Evolutionary conservation across 169 alveolate species (phyloP).

Genomic region (Plasmodium knowlesi): DNA sequence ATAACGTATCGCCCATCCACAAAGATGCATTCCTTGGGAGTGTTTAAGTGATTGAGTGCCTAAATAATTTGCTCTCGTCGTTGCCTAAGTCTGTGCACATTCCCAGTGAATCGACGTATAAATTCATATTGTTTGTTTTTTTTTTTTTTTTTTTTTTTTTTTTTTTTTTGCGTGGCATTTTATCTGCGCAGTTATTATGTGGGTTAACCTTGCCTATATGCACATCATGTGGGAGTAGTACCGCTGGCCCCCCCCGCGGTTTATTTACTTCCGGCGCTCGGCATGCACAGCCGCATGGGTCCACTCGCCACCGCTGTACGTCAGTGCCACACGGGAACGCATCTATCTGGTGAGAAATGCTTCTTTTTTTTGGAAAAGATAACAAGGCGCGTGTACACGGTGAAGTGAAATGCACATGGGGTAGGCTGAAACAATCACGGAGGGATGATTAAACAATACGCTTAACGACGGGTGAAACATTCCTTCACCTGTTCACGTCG

Average conservation of each 20-base stretch:
- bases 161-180: background rate
- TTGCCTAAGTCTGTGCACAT: background rate
- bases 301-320: no score
- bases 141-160: no score
- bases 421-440: background rate
- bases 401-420: background rate
- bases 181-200: background rate
- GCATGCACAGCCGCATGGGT: background rate
- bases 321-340: background rate
- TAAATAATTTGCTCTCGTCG: background rate
- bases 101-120: background rate
- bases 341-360: background rate
- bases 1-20: background rate
- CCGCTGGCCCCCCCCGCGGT: background rate
- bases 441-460: background rate
- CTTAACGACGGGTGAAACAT: background rate
- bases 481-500: background rate
- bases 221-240: background rate
- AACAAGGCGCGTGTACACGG: background rate
- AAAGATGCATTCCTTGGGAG: background rate
- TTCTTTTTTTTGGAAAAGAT: background rate
- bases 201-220: background rate
- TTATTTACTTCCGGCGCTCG: background rate
- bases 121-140: no score
- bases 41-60: background rate